Base-by-base conservation (phyloP, 129 eudicot species). In the Heracleum sosnowskyi region DNA sequence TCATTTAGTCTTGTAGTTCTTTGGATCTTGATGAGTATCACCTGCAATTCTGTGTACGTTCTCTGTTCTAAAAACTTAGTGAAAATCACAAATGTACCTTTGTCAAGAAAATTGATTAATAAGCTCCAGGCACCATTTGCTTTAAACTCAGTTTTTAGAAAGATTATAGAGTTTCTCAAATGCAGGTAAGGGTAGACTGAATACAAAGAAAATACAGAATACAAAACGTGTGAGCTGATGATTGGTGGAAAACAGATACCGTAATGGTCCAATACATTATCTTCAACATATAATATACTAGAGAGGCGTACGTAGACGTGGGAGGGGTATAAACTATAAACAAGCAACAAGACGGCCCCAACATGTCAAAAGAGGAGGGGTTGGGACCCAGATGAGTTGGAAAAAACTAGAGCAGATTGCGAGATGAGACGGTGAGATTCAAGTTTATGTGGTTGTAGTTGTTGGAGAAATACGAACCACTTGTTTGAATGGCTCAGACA, bases 331-430 rank as follows among this genome's bases (percentile, higher is more conserved):
- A 60, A 34, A 55, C n/a, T 20, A 20, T 10, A 41, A 60, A 57
- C 66, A 57, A 57, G 66, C 66, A n/a, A 60, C 68, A 60, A 60
- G 68, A 33, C 66, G 66, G 68, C 68, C 72, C 72, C 31, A 66
- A 31, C 72, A 66, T 66, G 72, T 66, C 24, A 66, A 66, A 31
- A 31, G 72, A 33, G 10, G 40, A 28, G 20, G 68, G 18, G 17
- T 1, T 0, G 39, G 72, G 72, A 24, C 24, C 72, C 40, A 31
- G 39, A 66, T 66, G 72, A 66, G 72, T 31, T 66, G 72, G 39
- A 3, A 11, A 60, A 60, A 9, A 24, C 11, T 6, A 7, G 64
- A 53, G 28, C 1, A 7, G 64, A 55, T 55, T 55, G 64, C 13
- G 64, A 55, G 31, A 7, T 18, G 64, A 53, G 63, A 22, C 29